Conservation (phyloP, 257 asterid genomes). For the Scutellaria barbata region DNA sequence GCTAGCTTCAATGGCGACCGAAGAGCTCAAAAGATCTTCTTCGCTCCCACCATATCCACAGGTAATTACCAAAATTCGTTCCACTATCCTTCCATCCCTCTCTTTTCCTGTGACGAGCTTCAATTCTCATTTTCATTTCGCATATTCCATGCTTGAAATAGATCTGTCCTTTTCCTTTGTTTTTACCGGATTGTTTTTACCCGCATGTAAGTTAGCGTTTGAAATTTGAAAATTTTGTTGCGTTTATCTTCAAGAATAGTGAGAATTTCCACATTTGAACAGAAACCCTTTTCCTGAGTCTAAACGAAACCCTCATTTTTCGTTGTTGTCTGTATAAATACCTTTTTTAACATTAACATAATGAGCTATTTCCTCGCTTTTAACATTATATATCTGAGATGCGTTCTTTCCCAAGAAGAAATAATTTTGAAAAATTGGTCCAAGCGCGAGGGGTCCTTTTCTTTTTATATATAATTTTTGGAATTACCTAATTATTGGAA, state of each 20-base stretch:
- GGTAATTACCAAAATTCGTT: conserved; percentile 40
- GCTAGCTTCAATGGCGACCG: conserved; percentile 68
- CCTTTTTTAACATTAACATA: neutral
- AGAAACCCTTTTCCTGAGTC: conserved; percentile 31
- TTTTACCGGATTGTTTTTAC: neutral
- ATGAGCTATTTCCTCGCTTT: neutral
- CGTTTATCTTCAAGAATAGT: neutral
- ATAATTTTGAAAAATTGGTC: conserved; percentile 12
- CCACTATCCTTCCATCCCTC: neutral
- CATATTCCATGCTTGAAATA: conserved; percentile 9
- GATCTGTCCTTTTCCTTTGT: neutral
- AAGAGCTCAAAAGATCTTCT: conserved; percentile 54
- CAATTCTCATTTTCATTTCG: conserved; percentile 30
- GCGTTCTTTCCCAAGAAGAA: neutral
- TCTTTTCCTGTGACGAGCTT: neutral
- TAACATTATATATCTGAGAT: conserved; percentile 8
- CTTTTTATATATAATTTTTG: neutral
- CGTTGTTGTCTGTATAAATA: neutral
- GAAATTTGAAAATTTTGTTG: conserved; percentile 12
- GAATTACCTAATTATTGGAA: neutral
- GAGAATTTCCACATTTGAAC: conserved; percentile 26
- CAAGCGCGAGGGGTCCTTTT: neutral
- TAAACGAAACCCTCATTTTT: conserved; percentile 38
- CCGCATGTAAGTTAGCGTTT: neutral
- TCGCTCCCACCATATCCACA: conserved; percentile 73